Percentiles rank a stretch among this genome's conserved stretches.
Evolutionary conservation across 1,284 basidiomycete species (phyloP).

Genomic region (Sphagnurus paluster): DNA sequence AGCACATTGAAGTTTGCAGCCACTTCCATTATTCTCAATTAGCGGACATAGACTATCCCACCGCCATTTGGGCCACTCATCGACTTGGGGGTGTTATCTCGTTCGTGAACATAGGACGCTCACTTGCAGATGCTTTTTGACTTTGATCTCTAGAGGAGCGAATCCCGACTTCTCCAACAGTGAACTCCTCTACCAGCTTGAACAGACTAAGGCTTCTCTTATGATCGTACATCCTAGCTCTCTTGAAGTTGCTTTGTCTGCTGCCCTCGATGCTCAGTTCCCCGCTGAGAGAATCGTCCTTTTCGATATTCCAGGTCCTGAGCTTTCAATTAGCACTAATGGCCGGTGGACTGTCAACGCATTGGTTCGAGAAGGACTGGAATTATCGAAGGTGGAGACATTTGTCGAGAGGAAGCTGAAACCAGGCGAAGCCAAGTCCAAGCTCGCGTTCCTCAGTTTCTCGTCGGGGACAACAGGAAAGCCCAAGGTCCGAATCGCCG

Average conservation of each 20-base stretch:
- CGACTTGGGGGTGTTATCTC: constrained; percentile 65
- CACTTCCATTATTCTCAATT: not conserved
- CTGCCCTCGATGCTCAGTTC: constrained; percentile 54
- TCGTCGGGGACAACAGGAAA: constrained; percentile 62
- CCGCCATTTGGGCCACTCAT: constrained; percentile 44
- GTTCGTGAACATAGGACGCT: constrained; percentile 31
- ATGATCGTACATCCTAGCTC: constrained; percentile 60
- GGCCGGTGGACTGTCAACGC: constrained; percentile 35
- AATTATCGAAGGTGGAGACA: constrained; percentile 21
- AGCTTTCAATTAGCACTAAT: constrained; percentile 9
- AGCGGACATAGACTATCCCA: constrained; percentile 60
- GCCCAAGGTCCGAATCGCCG: constrained; percentile 35
- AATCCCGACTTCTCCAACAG: constrained; percentile 70
- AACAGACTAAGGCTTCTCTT: constrained; percentile 53
- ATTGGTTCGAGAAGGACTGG: constrained; percentile 40
- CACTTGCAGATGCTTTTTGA: not conserved
- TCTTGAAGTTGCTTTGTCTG: constrained; percentile 50
- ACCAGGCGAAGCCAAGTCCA: constrained; percentile 67
- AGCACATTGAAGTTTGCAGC: constrained; percentile 11
- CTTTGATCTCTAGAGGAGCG: constrained; percentile 32
- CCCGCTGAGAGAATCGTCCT: constrained; percentile 51
- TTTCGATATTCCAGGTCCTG: constrained; percentile 36
- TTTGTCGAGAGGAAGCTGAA: constrained; percentile 46
- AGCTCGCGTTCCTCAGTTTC: constrained; percentile 73
- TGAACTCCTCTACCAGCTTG: constrained; percentile 68